Evolutionary conservation across 805 yeast species (phyloP).

Genomic region (Pichia nakasei): DNA sequence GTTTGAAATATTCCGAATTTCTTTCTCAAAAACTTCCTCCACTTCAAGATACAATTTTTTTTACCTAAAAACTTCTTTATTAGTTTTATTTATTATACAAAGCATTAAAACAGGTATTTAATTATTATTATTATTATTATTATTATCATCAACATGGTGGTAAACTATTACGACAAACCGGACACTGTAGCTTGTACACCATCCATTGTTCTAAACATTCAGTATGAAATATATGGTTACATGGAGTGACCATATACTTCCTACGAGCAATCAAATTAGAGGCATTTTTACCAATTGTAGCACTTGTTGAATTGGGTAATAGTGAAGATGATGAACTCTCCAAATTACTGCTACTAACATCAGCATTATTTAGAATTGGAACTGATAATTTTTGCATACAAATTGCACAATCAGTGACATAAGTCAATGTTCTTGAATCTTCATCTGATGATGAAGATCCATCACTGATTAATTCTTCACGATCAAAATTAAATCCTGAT

Average conservation of each 20-base stretch:
- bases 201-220: conserved; percentile 90
- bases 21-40: too few species aligned
- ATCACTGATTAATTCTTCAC: conserved; percentile 10
- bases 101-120: too few species aligned
- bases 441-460: conserved; percentile 15
- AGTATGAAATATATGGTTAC: conserved; percentile 82
- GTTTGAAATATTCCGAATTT: too few species aligned
- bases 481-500: conserved; percentile 42
- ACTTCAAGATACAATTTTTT: too few species aligned
- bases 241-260: conserved; percentile 79
- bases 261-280: conserved; percentile 27
- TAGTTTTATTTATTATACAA: too few species aligned
- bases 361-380: conserved; percentile 30
- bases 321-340: conserved; percentile 1
- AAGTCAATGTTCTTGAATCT: conserved; percentile 25
- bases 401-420: conserved; percentile 72
- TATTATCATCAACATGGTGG: conserved; percentile 63
- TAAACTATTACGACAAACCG: conserved; percentile 77
- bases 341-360: conserved; percentile 9
- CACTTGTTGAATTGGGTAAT: conserved; percentile 1
- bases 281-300: conserved; percentile 9
- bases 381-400: conserved; percentile 77
- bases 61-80: too few species aligned
- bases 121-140: too few species aligned
- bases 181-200: conserved; percentile 88